phyloP scores from a whole-genome alignment of 257 asterid genomes.

The Capsicum rhomboideum region DNA sequence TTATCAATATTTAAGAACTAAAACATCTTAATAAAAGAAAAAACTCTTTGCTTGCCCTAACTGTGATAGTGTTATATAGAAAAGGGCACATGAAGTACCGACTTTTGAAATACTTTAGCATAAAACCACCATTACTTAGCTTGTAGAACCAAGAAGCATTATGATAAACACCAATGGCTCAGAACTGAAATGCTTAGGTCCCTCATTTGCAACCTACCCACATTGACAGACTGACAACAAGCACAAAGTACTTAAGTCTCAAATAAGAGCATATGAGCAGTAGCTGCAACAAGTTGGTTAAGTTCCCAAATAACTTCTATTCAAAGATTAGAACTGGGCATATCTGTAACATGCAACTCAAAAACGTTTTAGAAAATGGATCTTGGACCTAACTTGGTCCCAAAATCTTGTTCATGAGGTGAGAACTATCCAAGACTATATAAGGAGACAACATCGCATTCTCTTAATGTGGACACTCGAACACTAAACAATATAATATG shows the following conservation, averaged over 20 bases:
- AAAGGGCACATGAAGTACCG: background rate
- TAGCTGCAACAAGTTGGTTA: background rate
- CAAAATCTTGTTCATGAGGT: background rate
- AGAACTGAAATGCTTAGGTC: background rate
- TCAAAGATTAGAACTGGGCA: background rate
- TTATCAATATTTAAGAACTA: background rate
- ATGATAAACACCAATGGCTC: background rate
- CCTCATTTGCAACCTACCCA: background rate
- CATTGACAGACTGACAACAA: background rate
- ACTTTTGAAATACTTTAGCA: background rate
- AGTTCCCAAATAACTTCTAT: background rate
- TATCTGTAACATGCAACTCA: background rate
- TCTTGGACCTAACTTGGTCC: background rate
- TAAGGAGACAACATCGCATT: background rate
- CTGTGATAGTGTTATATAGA: background rate
- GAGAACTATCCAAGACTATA: background rate
- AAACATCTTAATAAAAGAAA: background rate
- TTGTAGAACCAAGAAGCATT: background rate
- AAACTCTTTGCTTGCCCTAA: background rate
- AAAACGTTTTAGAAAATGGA: background rate
- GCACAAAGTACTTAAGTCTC: background rate
- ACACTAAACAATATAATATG: background rate
- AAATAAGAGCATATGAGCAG: background rate
- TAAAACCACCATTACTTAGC: background rate
- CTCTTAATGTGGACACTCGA: background rate